These are phyloP conservation scores for Lanmaoa pseudosensibilis DNA, from an alignment of 768 basidiomycete species.

Conservation along the genomic window DNA sequence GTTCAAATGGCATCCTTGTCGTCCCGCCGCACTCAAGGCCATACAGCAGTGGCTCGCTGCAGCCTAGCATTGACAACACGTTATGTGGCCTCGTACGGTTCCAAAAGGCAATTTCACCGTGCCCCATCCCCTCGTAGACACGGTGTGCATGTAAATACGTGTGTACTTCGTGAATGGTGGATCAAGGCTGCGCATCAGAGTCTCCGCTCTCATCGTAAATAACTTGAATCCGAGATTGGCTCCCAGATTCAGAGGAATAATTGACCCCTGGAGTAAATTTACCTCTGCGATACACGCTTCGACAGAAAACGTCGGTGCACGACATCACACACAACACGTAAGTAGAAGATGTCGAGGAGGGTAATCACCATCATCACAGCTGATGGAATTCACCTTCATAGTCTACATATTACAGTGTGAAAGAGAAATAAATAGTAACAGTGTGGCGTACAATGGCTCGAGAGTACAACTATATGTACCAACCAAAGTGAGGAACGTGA, in stretches of 20 bases:
- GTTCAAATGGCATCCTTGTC: conserved; percentile 52
- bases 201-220: neutral
- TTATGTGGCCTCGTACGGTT: neutral
- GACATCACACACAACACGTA: neutral
- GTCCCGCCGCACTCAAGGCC: conserved; percentile 44
- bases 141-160: neutral
- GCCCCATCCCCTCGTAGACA: neutral
- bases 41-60: conserved; percentile 47
- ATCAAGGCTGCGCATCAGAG: neutral
- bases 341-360: neutral
- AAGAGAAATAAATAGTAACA: neutral
- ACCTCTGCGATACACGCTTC: neutral
- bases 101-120: neutral
- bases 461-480: neutral
- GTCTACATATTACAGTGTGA: neutral
- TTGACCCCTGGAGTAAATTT: too few species aligned
- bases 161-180: neutral
- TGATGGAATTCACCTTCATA: too few species aligned
- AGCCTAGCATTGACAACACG: too few species aligned
- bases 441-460: neutral
- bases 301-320: too few species aligned
- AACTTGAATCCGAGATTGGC: neutral
- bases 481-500: neutral
- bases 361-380: neutral
- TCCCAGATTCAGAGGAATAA: too few species aligned